phyloP scores from a whole-genome alignment of 495 filamentous ascomycete genomes.

The Aspergillus hancockii region DNA sequence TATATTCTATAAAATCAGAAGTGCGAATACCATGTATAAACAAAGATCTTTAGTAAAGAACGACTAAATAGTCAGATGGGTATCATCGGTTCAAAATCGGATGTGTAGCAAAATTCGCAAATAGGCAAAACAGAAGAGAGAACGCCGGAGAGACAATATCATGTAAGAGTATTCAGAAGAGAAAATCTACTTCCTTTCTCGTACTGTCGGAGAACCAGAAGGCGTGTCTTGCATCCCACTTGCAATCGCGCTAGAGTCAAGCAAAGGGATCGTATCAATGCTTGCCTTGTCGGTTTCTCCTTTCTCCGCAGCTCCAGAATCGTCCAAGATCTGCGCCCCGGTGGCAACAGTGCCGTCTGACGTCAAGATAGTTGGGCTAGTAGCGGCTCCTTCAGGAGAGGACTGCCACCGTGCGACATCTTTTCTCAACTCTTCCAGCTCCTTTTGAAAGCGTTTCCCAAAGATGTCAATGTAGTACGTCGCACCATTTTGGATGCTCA shows the following conservation, averaged over 20 bases:
- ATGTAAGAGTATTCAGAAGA: background rate
- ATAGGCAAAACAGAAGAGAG: background rate
- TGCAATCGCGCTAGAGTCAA: constrained; percentile 34
- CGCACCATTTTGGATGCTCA: constrained; percentile 93
- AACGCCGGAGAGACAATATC: background rate
- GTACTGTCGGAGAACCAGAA: constrained; percentile 18
- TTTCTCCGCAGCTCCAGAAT: constrained; percentile 5
- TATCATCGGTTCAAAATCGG: constrained; percentile 22
- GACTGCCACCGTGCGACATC: constrained; percentile 90
- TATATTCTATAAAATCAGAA: background rate
- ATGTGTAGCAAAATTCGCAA: constrained; percentile 9
- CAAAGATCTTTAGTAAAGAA: background rate
- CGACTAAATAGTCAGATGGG: constrained; percentile 17
- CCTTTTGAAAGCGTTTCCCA: constrained; percentile 93
- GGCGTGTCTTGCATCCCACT: constrained; percentile 25
- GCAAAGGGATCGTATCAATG: constrained; percentile 44
- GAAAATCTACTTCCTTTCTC: constrained; percentile 22
- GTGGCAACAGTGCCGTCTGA: constrained; percentile 24
- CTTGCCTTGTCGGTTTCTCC: constrained; percentile 33
- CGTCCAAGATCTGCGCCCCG: constrained; percentile 15
- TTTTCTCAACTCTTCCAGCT: constrained; percentile 83
- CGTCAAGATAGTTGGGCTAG: constrained; percentile 31
- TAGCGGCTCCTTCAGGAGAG: constrained; percentile 37
- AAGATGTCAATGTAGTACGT: constrained; percentile 98
- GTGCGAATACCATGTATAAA: background rate